phyloP scores from a whole-genome alignment of 2,329 filamentous ascomycete species.

The Fusarium incarnatum region DNA sequence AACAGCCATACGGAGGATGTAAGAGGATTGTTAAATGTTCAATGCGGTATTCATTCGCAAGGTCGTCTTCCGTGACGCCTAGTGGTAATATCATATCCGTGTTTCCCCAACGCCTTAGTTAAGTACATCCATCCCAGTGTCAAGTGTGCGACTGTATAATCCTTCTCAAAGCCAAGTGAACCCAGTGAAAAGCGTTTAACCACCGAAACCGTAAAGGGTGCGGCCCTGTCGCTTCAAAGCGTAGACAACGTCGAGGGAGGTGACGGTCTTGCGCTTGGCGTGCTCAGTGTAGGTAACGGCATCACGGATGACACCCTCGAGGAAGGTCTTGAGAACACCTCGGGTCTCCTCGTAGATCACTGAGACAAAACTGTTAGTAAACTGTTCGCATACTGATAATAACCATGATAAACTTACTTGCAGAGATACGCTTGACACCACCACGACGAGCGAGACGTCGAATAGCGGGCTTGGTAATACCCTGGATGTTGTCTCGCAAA shows the following conservation, averaged over 20 bases:
- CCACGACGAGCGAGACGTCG: conserved; percentile 98
- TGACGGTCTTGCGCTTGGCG: conserved; percentile 85
- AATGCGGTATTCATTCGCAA: conserved; percentile 48
- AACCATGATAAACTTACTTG: conserved; percentile 70
- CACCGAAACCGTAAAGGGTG: conserved; percentile 90
- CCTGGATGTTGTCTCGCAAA: conserved; percentile 99
- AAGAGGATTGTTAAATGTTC: conserved; percentile 16
- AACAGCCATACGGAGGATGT: background rate
- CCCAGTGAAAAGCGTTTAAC: conserved; percentile 63
- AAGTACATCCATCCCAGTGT: conserved; percentile 44
- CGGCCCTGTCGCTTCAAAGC: conserved; percentile 77
- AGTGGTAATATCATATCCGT: conserved; percentile 48
- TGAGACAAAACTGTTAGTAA: conserved; percentile 33
- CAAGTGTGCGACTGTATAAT: conserved; percentile 31
- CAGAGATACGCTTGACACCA: conserved; percentile 99
- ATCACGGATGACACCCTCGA: conserved; percentile 80
- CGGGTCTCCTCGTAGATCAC: conserved; percentile 86
- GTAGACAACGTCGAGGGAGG: conserved; percentile 75
- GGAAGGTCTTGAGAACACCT: conserved; percentile 82
- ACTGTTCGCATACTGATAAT: background rate
- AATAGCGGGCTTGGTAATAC: conserved; percentile 98
- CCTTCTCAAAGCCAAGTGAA: conserved; percentile 30
- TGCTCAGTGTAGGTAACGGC: conserved; percentile 84
- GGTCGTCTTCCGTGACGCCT: conserved; percentile 54
- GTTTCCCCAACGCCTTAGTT: conserved; percentile 49